Base-by-base conservation (phyloP, 2,329 filamentous ascomycete species). In the Anisogramma anomala region DNA sequence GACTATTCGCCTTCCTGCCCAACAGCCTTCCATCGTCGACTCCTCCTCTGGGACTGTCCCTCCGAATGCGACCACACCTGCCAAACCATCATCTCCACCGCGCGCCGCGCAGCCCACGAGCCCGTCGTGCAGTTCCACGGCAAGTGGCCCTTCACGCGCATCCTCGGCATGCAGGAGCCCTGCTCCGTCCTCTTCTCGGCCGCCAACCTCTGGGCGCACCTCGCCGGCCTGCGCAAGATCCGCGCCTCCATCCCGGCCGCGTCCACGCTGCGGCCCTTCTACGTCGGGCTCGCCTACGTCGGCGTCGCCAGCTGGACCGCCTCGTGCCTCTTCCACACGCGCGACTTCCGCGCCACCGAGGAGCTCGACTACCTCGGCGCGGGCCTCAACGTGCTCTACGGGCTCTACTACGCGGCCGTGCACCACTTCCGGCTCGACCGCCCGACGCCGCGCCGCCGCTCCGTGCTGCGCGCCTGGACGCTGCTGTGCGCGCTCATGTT, bases 51-150 rank as follows among this genome's bases (percentile, higher is more conserved):
- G 91, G 79, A 78, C 58, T 98, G 91, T 66, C 76, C 83, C 47
- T 72, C 83, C 57, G 89, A 98, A 73, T 98, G 91, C 77, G 88
- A 98, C 69, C 94, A 98, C 68, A 82, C 84, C 47, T 98, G 91
- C 69, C 91, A 98, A 61, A 89, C 94, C 69, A 82, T 94, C 59
- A 72, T 93, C 46, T 96, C 91, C 42, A 64, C 75, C 52, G 65
- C 66, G 44, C 85, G 89, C 49, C 64, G 87, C 50, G 66, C 74
- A 19, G 67, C 73, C 48, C 72, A 77, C 46, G 74, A 77, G 22
- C 73, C 79, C 9, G 63, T 95, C 36, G 80, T 89, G 42, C 91
- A 98, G 65, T 98, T 88, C 69, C 87, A 98, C 66, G 91, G 91
- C 23, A 98, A 98, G 73, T 98, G 91, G 91, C 91, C 91, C 28